These are phyloP conservation scores for Colletotrichum higginsianum DNA, from an alignment of 2,329 filamentous ascomycete species.

Conservation along the genomic window DNA sequence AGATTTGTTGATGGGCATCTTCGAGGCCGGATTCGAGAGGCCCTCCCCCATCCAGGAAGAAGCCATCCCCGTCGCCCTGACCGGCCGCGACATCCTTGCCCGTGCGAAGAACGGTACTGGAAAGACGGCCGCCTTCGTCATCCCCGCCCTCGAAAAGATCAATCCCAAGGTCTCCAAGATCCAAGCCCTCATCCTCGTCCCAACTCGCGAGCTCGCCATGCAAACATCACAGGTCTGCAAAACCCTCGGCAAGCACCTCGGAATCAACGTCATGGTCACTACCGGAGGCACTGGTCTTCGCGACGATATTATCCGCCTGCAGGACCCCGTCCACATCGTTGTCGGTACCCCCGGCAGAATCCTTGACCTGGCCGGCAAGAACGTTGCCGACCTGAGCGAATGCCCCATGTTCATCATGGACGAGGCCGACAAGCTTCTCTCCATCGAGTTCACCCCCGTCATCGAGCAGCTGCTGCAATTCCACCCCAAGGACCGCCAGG, in stretches of 20 bases:
- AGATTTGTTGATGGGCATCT: conserved; percentile 98
- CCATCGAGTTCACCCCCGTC: conserved; percentile 95
- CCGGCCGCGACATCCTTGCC: conserved; percentile 94
- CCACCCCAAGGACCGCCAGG: conserved; percentile 96
- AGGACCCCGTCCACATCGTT: conserved; percentile 96
- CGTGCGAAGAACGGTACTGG: conserved; percentile 98
- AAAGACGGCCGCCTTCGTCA: conserved; percentile 98
- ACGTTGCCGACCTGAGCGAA: conserved; percentile 94
- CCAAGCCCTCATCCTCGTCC: conserved; percentile 95
- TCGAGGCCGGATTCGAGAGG: conserved; percentile 98
- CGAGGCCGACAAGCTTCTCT: conserved; percentile 97
- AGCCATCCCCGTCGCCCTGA: conserved; percentile 95
- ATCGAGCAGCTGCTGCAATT: conserved; percentile 97
- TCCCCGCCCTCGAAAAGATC: conserved; percentile 94
- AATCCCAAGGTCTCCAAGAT: conserved; percentile 98
- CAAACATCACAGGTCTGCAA: conserved; percentile 99
- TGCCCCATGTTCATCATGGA: conserved; percentile 99
- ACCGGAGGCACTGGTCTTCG: conserved; percentile 95
- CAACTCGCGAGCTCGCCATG: conserved; percentile 95
- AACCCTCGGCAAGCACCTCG: conserved; percentile 95
- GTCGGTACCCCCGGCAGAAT: conserved; percentile 98
- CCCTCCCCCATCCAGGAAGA: conserved; percentile 99
- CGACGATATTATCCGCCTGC: conserved; percentile 95
- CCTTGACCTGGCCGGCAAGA: conserved; percentile 95
- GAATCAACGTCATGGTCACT: conserved; percentile 99